Base-by-base conservation (phyloP, 768 basidiomycete species). In the Kwoniella bestiolae region DNA sequence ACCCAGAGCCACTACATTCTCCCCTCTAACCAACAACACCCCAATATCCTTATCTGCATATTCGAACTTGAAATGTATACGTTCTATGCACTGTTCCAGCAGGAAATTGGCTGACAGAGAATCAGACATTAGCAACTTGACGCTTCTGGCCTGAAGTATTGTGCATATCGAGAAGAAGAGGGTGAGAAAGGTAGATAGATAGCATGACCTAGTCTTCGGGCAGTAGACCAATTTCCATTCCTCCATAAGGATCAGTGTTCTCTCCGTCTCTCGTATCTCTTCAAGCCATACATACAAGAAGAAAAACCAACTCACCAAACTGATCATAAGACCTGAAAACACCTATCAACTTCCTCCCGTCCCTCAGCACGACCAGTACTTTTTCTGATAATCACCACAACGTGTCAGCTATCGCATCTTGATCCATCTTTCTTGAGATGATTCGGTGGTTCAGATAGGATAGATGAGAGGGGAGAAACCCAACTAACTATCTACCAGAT, bases 401-500 rank as follows among this genome's bases (percentile, higher is more conserved):
- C 16, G 46, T 23, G 21, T 47, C 46, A 47, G 9, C 46, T n/a
- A n/a, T 47, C 46, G 11, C 11, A 47, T 47, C 21, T 9, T 23
- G 21, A 47, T 47, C 46, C 8, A 41, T 41, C 18, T 41, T 18
- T 41, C 8, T 18, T 41, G 38, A 18, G 18, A 41, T 8, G 18
- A 41, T 8, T 41, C 18, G 38, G 8, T 18, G 18, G 38, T 8
- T 18, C 8, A 41, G 38, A 21, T 16, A 85, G 83, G 87, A 86
- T 91, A 31, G 16, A 31, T 34, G 32, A 47, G n/a, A n/a, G n/a
- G n/a, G n/a, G n/a, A n/a, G n/a, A n/a, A n/a, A n/a, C n/a, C n/a
- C n/a, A 11, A 83, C 96, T 90, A 89, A 99, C 96, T 96, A 89
- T 99, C 96, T 84, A 99, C 96, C 83, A 93, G 93, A 86, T 98